Conservation (phyloP, 2,329 filamentous ascomycete genomes). For the Phyllosticta capitalensis region DNA sequence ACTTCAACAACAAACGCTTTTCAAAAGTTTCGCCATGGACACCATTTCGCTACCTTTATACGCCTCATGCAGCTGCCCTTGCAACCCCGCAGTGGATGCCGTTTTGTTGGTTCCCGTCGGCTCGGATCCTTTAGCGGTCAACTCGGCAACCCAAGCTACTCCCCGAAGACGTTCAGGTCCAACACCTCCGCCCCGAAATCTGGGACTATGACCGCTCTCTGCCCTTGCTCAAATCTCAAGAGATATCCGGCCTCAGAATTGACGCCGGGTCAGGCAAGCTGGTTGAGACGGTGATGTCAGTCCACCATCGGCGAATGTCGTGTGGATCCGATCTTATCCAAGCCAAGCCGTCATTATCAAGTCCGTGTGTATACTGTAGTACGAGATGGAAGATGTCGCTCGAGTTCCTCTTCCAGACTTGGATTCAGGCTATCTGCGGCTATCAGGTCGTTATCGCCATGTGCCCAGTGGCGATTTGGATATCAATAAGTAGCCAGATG, state of each 20-base stretch:
- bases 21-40: neutral
- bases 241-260: neutral
- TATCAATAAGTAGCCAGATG: constrained; percentile 6
- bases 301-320: constrained; percentile 3
- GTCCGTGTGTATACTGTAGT: neutral
- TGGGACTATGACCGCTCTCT: neutral
- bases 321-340: constrained; percentile 9
- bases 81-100: neutral
- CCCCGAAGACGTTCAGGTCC: constrained; percentile 1
- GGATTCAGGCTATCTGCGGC: constrained; percentile 4
- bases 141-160: constrained; percentile 4
- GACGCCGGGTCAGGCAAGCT: neutral
- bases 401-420: neutral
- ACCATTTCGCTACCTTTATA: constrained; percentile 4
- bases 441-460: constrained; percentile 3
- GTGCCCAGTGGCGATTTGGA: neutral
- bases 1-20: neutral
- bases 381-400: neutral
- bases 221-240: neutral
- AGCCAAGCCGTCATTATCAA: constrained; percentile 6
- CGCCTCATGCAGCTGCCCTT: neutral
- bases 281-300: neutral
- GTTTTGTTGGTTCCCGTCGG: neutral
- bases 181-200: constrained; percentile 1
- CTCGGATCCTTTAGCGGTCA: constrained; percentile 6